phyloP scores from a whole-genome alignment of 345 rosid genomes.

The Psidium friedrichsthalianum region DNA sequence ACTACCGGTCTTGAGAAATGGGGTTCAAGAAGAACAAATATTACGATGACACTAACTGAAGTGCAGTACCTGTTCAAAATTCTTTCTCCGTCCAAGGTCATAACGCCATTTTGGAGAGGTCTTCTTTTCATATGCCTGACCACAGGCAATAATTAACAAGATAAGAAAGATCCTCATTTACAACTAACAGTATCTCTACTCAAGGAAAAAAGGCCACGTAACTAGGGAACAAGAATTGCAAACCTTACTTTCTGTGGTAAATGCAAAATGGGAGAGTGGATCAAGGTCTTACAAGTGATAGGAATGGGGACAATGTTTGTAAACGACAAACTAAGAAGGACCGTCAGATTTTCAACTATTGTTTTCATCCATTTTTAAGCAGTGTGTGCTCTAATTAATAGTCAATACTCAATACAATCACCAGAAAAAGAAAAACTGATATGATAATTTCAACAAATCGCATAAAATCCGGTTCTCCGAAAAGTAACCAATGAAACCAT shows the following conservation, averaged over 20 bases:
- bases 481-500: background rate
- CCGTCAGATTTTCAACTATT: background rate
- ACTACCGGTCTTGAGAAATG: background rate
- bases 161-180: background rate
- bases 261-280: background rate
- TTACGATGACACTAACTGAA: background rate
- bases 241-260: background rate
- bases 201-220: background rate
- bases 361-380: background rate
- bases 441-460: background rate
- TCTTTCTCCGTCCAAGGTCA: conserved; percentile 79
- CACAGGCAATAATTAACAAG: conserved; percentile 5
- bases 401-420: background rate
- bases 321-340: background rate
- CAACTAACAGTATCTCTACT: background rate
- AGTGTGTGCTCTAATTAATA: background rate
- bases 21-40: background rate
- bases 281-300: background rate
- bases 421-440: background rate
- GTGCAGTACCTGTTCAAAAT: conserved; percentile 51
- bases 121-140: conserved; percentile 96
- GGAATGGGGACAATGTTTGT: background rate
- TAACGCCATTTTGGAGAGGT: conserved; percentile 85
- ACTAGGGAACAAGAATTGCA: background rate
- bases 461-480: background rate